These are phyloP conservation scores for Podospora fimiseda DNA, from an alignment of 495 filamentous ascomycete genomes.

Conservation along the genomic window DNA sequence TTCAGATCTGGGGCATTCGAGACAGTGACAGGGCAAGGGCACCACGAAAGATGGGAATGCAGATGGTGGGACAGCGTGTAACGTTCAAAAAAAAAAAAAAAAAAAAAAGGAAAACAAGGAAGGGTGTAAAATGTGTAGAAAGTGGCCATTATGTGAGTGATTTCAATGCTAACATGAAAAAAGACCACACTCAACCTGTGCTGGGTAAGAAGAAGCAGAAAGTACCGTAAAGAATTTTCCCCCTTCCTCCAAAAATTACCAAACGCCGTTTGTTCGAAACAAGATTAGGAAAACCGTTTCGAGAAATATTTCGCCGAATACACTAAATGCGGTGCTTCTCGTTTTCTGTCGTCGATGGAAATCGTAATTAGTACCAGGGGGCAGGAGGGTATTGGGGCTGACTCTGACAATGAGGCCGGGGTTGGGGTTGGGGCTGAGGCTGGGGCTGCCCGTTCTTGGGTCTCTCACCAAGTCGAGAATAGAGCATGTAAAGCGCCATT, in stretches of 20 bases:
- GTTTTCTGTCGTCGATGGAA: conserved; percentile 52
- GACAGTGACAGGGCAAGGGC: too few species aligned
- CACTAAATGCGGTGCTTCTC: conserved; percentile 62
- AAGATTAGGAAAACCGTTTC: not conserved
- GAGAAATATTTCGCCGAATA: not conserved
- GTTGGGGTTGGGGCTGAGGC: not conserved
- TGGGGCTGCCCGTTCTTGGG: conserved; percentile 9
- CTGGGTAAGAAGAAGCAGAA: conserved; percentile 1
- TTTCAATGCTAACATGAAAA: not conserved
- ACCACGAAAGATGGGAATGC: too few species aligned
- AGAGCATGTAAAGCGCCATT: conserved; percentile 99
- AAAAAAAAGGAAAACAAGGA: too few species aligned
- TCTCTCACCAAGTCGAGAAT: conserved; percentile 83
- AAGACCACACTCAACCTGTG: not conserved
- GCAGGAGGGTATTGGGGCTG: not conserved
- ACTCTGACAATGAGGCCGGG: too few species aligned
- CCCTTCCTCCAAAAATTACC: conserved; percentile 9
- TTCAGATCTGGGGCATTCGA: too few species aligned
- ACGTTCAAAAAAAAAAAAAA: not conserved
- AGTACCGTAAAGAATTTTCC: conserved; percentile 19
- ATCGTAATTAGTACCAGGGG: conserved; percentile 15
- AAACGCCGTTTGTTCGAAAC: conserved; percentile 20
- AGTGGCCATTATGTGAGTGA: not conserved
- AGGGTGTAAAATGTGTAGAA: not conserved
- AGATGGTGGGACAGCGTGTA: not conserved